Base-by-base conservation (phyloP, 768 basidiomycete species). In the Tylopilus sp. region DNA sequence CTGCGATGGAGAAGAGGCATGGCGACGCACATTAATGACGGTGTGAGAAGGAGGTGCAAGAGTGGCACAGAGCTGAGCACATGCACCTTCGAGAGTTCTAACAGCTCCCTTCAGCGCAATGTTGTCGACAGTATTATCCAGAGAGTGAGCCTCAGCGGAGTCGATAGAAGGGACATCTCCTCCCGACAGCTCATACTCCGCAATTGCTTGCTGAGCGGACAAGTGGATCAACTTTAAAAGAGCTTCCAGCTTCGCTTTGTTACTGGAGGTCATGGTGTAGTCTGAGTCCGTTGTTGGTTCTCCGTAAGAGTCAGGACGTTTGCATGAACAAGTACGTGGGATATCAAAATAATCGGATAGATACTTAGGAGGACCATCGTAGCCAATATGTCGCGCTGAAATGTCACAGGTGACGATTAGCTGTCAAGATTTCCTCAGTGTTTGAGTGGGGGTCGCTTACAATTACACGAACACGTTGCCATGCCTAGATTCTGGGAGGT, bases 31-130 rank as follows among this genome's bases (percentile, higher is more conserved):
- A 28, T 71, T 72, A 38, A 64, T 51, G 3, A 61, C 60, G 7
- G 60, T 65, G 42, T 71, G 71, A 4, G 57, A 48, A n/a, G 71
- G 73, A 0, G 62, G 70, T 11, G 70, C 70, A 11, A 73, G 59
- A 17, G 69, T 67, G 9, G 64, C 44, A 51, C 70, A 69, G 30
- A 73, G 38, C 51, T 70, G 73, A 15, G 60, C 59, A 52, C 70
- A 71, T 41, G 71, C 71, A 36, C 71, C 72, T 51, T 72, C 70
- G 18, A 72, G 56, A 2, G 52, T 64, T 20, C 63, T 58, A 33
- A 72, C 33, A 1, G 65, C 54, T 17, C 45, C 48, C 56, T 60
- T 67, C 38, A 70, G 48, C 0, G 51, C 57, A 20, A 62, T 46
- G 1, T 58, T 50, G 40, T 70, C 59, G 15, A 53, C 26, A 7